Base-by-base conservation (phyloP, 164 flowering plant species). In the Stephania yunnanensis region DNA sequence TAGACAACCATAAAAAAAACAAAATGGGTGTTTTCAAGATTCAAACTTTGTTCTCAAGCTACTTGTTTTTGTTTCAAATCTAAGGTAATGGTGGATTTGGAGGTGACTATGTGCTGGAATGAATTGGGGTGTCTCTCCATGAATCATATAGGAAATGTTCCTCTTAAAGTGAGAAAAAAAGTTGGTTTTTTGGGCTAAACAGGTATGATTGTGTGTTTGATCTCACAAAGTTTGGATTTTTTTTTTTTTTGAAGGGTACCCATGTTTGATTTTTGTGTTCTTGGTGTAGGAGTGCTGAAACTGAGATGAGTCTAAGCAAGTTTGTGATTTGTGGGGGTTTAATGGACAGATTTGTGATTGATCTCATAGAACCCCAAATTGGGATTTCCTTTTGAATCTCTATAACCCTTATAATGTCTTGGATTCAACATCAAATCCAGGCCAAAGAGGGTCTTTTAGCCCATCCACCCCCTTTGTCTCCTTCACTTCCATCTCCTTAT, bases 401-500 rank as follows among this genome's bases (percentile, higher is more conserved):
- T 50, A 46, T 66, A 61, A 36, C 67, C 20, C 45, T 58, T 46
- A 75, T 74, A 25, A 79, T 79, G 82, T 69, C 73, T 66, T 65
- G 82, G 80, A 74, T 46, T 79, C 66, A 70, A 22, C 50, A 71
- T 58, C 80, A 78, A 72, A 64, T 76, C 44, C 71, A 79, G 68
- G 78, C 74, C 58, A 79, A 63, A 70, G 78, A 82, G 74, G 81
- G 78, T 17, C 29, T 73, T 73, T 72, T 78, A 63, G 75, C 74
- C 31, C 64, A 76, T 68, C 81, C 83, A 72, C 83, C 77, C 76
- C 74, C 77, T 66, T 67, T 64, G 13, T 69, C 86, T 67, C 69
- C 76, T 73, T 74, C 84, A 63, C 61, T 81, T 58, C 58, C 83
- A 71, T 36, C 74, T 73, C 81, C 84, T 75, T 78, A 75, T 67